Conservation (phyloP, 768 basidiomycete species). For the Phlebiopsis flavidoalba region DNA sequence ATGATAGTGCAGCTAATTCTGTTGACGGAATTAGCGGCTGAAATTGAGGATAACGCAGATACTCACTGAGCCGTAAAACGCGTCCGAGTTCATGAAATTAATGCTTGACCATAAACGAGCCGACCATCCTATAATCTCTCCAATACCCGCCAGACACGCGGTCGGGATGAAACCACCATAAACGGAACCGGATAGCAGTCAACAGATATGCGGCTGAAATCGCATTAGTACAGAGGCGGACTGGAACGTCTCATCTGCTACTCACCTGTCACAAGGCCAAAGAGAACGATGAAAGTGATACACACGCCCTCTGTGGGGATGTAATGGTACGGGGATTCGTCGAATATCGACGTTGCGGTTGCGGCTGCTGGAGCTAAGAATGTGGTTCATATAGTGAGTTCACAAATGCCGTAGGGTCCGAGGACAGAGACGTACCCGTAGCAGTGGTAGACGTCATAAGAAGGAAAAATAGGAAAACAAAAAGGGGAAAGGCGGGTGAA, state of each 20-base stretch:
- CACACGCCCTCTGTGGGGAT: conserved; percentile 32
- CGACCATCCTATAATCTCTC: conserved; percentile 35
- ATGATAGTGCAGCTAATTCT: conserved; percentile 52
- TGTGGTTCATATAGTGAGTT: background rate
- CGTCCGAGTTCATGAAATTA: conserved; percentile 18
- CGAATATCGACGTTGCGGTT: background rate
- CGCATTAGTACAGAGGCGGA: background rate
- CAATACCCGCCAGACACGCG: conserved; percentile 24
- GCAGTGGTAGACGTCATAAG: background rate
- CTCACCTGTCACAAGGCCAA: conserved; percentile 25
- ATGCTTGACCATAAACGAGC: conserved; percentile 31
- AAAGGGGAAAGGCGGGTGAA: background rate
- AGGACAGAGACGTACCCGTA: background rate
- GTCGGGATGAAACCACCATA: conserved; percentile 35
- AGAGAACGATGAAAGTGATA: conserved; percentile 32
- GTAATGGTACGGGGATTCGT: conserved; percentile 26
- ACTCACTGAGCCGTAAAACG: conserved; percentile 38
- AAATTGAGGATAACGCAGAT: conserved; percentile 1
- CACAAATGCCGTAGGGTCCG: background rate
- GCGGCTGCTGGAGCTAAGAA: background rate
- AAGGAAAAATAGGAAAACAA: background rate
- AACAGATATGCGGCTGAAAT: conserved; percentile 18
- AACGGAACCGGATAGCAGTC: conserved; percentile 24
- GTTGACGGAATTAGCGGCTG: background rate
- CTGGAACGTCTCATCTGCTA: background rate